Evolutionary conservation across 352 stramenopile genomes (phyloP).

Genomic region (Pythium dissimile): DNA sequence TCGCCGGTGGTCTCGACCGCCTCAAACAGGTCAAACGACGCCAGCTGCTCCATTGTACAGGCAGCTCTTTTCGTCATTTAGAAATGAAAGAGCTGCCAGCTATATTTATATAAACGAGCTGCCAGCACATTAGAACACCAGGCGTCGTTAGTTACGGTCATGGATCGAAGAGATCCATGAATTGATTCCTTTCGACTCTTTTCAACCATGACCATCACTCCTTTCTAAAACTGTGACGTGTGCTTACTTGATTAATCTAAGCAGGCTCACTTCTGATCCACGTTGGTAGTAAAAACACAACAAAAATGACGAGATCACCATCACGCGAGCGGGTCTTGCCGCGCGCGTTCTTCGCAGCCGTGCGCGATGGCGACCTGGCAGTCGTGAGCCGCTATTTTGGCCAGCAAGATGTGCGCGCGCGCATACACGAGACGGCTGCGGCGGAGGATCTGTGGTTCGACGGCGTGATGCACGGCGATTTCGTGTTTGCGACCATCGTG

Average conservation of each 20-base stretch:
- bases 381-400: neutral
- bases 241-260: neutral
- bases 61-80: no score
- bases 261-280: neutral
- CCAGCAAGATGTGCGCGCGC: neutral
- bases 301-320: neutral
- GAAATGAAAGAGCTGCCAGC: no score
- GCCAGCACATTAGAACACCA: neutral
- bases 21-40: constrained; percentile 4
- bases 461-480: constrained; percentile 1
- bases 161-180: neutral
- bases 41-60: neutral
- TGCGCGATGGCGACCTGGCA: neutral
- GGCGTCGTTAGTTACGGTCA: no score
- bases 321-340: neutral
- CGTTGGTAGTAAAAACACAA: neutral
- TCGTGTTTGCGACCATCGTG: neutral
- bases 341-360: constrained; percentile 1
- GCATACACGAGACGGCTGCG: neutral
- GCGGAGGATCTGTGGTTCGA: neutral
- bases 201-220: neutral
- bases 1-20: constrained; percentile 15
- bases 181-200: neutral
- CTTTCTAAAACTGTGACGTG: neutral
- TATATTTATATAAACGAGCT: neutral